Base-by-base conservation (phyloP, 805 yeast genomes). In the Lipomyces chichibuensis region DNA sequence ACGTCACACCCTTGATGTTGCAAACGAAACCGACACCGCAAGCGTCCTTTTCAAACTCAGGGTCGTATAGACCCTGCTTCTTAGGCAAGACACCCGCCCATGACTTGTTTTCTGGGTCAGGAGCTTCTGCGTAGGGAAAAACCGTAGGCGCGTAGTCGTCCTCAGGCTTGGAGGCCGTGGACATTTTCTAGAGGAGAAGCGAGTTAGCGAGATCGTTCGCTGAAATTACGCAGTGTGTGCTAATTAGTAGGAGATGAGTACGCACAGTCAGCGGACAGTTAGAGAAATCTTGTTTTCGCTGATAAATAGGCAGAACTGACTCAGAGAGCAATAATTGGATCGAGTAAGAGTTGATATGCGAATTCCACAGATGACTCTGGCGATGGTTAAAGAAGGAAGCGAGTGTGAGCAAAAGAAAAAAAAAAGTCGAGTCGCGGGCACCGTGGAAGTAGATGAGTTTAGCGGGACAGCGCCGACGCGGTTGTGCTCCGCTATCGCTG, bases 11-110 rank as follows among this genome's bases (percentile, higher is more conserved):
- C 79, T 92, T 91, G 81, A 93, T 89, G 81, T 94, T 91, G 78
- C 98, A 91, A 58, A 97, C 91, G 80, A 94, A 94, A 70, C 99
- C 99, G 60, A 95, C 98, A 82, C 99, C 99, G 84, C 99, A 94
- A 59, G 98, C 97, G 76, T 94, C 99, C 75, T 92, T 91, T 78
- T 94, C 99, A 74, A 83, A 86, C 65, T 90, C 95, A 11, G 98
- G 99, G 78, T 95, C 91, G 80, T 94, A 94, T 63, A 94, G 87
- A 49, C 97, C 98, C 80, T 92, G 89, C 72, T 87, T 87, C 57
- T 85, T 84, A 59, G 98, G 98, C 71, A 94, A 83, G 9, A 95
- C 84, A 59, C 89, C 86, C 29, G 98, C 98, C 98, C 98, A 94
- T 2, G 97, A 89, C 73, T 82, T 86, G 83, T 92, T 91, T 72